Evolutionary conservation across 495 filamentous ascomycete genomes (phyloP), one percentile per base, ranked within the genome.

Genomic region (Lophiotrema nucula): DNA sequence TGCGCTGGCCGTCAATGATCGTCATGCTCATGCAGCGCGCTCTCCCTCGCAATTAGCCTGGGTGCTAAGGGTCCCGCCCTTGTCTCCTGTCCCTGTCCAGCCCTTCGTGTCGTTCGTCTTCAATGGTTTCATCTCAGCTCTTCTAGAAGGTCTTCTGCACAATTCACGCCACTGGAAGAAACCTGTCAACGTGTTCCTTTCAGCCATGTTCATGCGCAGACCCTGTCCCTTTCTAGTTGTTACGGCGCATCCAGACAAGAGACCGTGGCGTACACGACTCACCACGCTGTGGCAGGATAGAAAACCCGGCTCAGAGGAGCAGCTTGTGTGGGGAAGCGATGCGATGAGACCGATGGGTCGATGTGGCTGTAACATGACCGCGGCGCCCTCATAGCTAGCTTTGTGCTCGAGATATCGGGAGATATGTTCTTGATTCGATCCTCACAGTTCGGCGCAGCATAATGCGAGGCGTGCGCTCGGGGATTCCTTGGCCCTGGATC

Each of bases 121-220:
- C 19, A 1, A 18, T 16, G 43, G 53, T 56, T 56, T 56, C 53
- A 56, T 16, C 6, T 47, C 28, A 46, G 4, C n/a, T 24, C 53
- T 56, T 56, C 53, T 48, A 56, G 53, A 56, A 56, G 25, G 10
- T 23, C 46, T 27, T 11, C 18, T 11, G 18, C 48, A 3, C 18
- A 35, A 8, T n/a, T n/a, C 15, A 15, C 31, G 31, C 31, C 15
- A 8, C 8, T 35, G 8, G 31, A 15, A 35, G 49, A 19, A 15
- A 21, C 25, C 41, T 55, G 52, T 55, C 38, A 55, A 56, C 44
- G 53, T 41, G 19, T 41, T 10, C 28, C 33, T 39, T 21, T 15
- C 23, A 22, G 53, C 44, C 53, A 41, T 56, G 43, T 56, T 56
- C 31, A 56, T 56, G 53, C 53, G 13, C 39, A 33, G 39, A 27